These are phyloP conservation scores for Chlorella variabilis DNA, from an alignment of 163 green algal genomes.

Conservation along the genomic window DNA sequence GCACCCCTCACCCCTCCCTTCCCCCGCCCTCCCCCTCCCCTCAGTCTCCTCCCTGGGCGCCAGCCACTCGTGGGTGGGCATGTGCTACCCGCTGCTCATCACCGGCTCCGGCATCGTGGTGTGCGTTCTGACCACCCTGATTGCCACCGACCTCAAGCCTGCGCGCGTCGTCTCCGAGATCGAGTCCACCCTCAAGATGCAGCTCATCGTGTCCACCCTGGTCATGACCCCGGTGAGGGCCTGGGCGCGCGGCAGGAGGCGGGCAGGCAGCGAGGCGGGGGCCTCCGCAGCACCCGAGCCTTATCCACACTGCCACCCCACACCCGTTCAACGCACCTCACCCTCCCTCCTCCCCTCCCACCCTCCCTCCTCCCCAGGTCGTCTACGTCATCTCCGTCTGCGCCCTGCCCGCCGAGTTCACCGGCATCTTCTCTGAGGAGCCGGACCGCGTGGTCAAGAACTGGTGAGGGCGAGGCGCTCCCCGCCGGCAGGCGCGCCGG, in stretches of 20 bases:
- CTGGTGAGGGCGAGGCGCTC: constrained; percentile 54
- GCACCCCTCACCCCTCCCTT: background rate
- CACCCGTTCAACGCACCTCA: too few relatives aligned
- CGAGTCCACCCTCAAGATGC: constrained; percentile 95
- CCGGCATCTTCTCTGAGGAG: constrained; percentile 65
- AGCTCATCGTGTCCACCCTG: constrained; percentile 95
- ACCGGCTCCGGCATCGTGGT: constrained; percentile 92
- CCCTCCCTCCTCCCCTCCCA: too few relatives aligned
- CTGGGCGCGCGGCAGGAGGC: too few relatives aligned
- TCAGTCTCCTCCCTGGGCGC: constrained; percentile 82
- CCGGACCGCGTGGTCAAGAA: constrained; percentile 61
- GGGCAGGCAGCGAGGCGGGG: too few relatives aligned
- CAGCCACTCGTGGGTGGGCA: constrained; percentile 80
- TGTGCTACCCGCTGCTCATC: constrained; percentile 96
- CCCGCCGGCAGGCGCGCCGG: too few relatives aligned
- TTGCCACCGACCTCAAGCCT: constrained; percentile 94
- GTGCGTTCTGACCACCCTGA: constrained; percentile 93
- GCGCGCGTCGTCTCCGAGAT: constrained; percentile 82
- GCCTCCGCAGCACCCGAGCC: too few relatives aligned
- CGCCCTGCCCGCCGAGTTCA: constrained; percentile 71
- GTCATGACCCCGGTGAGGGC: constrained; percentile 93
- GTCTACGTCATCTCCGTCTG: constrained; percentile 64
- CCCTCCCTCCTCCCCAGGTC: too few relatives aligned
- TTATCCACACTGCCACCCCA: too few relatives aligned
- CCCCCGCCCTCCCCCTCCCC: background rate